Conservation (phyloP, 345 rosid genomes). For the Kandelia obovata region DNA sequence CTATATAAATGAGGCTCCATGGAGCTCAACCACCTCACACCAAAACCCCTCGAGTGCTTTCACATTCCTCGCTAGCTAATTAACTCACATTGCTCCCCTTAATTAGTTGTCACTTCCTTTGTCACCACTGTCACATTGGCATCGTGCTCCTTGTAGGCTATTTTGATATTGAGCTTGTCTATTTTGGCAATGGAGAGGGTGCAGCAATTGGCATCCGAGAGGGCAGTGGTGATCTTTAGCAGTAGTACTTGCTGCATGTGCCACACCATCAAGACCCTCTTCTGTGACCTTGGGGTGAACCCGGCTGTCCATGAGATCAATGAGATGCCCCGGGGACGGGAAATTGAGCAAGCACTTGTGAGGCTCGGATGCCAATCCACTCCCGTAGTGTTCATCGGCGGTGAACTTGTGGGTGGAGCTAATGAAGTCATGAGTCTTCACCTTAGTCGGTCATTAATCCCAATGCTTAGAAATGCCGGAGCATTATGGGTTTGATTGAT, state of each 20-base stretch:
- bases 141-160: neutral
- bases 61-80: neutral
- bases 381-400: constrained; percentile 79
- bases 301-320: constrained; percentile 70
- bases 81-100: neutral
- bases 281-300: constrained; percentile 71
- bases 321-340: constrained; percentile 57
- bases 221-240: constrained; percentile 88
- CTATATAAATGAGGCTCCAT: constrained; percentile 27
- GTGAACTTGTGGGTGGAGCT: constrained; percentile 80
- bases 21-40: constrained; percentile 12
- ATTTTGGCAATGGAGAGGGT: constrained; percentile 52
- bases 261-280: constrained; percentile 67
- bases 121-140: neutral
- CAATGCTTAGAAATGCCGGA: constrained; percentile 72
- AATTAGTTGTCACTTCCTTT: neutral
- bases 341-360: constrained; percentile 71
- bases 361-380: constrained; percentile 62
- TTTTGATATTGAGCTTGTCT: neutral
- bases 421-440: constrained; percentile 83
- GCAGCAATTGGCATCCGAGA: constrained; percentile 56
- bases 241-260: constrained; percentile 74
- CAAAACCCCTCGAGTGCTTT: neutral
- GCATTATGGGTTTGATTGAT: constrained; percentile 69
- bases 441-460: constrained; percentile 68